Conservation (phyloP, 1,284 basidiomycete species). For the Sporisorium sorghi region DNA sequence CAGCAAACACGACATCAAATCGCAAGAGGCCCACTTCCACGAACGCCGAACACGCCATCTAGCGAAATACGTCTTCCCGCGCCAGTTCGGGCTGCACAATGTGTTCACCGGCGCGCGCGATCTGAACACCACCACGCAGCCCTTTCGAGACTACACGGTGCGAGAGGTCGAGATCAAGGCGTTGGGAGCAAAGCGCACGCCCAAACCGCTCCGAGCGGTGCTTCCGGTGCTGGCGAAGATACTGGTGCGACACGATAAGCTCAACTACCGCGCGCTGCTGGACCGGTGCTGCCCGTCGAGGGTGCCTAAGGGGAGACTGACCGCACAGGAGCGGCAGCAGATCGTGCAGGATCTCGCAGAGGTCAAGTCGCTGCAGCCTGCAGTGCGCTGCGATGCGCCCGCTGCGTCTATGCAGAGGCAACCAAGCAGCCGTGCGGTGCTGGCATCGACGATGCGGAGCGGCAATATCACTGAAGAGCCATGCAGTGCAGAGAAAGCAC, state of each 20-base stretch:
- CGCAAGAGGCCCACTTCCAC: conserved; percentile 23
- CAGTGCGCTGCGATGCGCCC: conserved; percentile 3
- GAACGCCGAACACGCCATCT: conserved; percentile 74
- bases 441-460: conserved; percentile 4
- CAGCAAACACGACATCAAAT: conserved; percentile 1
- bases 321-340: conserved; percentile 73
- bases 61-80: conserved; percentile 84
- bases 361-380: conserved; percentile 19
- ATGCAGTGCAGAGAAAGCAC: not conserved
- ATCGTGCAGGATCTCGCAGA: conserved; percentile 75
- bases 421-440: not conserved
- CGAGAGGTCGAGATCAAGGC: conserved; percentile 79
- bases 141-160: conserved; percentile 74
- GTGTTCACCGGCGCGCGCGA: conserved; percentile 72
- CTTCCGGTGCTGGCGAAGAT: conserved; percentile 76
- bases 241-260: conserved; percentile 78
- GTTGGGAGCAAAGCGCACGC: conserved; percentile 74
- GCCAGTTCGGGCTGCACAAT: conserved; percentile 78
- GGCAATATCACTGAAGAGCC: conserved; percentile 5
- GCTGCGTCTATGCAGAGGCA: not conserved
- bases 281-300: conserved; percentile 80
- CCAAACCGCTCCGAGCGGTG: conserved; percentile 76
- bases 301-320: conserved; percentile 70
- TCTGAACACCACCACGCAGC: conserved; percentile 55
- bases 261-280: conserved; percentile 78